Conservation (phyloP, 192 early-diverging fungal genomes). For the Geosiphon pyriformis region DNA sequence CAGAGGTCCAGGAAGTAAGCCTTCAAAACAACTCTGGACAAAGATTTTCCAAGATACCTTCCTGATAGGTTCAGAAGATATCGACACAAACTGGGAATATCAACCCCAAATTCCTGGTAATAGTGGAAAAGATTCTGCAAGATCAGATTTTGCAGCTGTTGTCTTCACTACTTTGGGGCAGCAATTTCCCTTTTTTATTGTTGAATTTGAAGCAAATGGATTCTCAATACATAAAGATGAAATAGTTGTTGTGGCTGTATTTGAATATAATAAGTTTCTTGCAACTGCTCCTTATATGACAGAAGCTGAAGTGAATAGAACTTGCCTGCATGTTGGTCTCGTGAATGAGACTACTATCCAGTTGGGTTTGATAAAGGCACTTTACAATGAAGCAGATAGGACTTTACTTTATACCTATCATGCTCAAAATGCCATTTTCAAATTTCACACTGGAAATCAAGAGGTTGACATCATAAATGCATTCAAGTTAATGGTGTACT, state of each 20-base stretch:
- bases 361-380: constrained; percentile 18
- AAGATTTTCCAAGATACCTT: constrained; percentile 13
- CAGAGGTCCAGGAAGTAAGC: constrained; percentile 15
- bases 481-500: constrained; percentile 25
- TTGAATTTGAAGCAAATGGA: constrained; percentile 9
- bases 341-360: constrained; percentile 20
- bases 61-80: constrained; percentile 11
- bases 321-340: constrained; percentile 8
- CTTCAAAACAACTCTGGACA: constrained; percentile 15
- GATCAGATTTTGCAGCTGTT: constrained; percentile 18
- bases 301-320: constrained; percentile 23
- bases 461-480: constrained; percentile 21
- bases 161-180: constrained; percentile 7
- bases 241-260: constrained; percentile 17
- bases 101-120: constrained; percentile 13
- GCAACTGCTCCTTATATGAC: constrained; percentile 17
- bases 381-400: constrained; percentile 21
- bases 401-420: constrained; percentile 24
- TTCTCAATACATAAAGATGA: constrained; percentile 20
- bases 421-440: constrained; percentile 14
- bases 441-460: constrained; percentile 27
- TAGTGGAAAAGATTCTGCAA: background rate
- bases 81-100: constrained; percentile 7
- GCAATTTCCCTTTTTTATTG: constrained; percentile 20
- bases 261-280: constrained; percentile 24